Base-by-base conservation (phyloP, 2,329 filamentous ascomycete species). In the Aureobasidium musti region DNA sequence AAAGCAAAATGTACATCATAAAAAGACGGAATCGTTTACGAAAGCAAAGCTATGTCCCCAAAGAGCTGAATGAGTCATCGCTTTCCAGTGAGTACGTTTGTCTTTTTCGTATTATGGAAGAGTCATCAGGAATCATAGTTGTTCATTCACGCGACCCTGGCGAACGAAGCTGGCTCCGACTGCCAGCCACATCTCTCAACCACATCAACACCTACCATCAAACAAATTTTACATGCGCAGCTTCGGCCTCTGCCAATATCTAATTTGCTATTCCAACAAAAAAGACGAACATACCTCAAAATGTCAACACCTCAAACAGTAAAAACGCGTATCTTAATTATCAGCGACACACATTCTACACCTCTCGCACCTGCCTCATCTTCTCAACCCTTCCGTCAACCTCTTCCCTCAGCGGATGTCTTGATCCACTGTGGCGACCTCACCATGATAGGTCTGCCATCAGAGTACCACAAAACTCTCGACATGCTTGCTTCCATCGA, bases 401-500 rank as follows among this genome's bases (percentile, higher is more conserved):
- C 83, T 0, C 76, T 86, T 10, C 84, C 83, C 5, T 70, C 73
- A 56, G 79, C 81, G 41, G 81, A 87, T 71, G 78, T 87, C 26
- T 77, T 86, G 19, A 77, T 87, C 5, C 85, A 87, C 72, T 83
- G 83, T 67, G 86, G 86, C 61, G 86, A 88, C 74, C 75, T 88
- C 45, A 87, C 85, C 11, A 81, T 80, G 73, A 75, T 80, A 41
- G 84, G 85, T 5, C 75, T 76, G 13, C 66, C 79, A 13, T 49
- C 73, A 17, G 83, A 87, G 71, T 84, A 86, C 70, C 71, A 79
- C 35, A 68, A 71, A 13, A 80, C 81, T 2, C 71, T 86, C 17
- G 71, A 78, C 5, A 79, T 84, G 75, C 77, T 88, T 7, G 74
- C 76, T 14, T 70, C 71, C 0, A 80, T 84, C 41, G 76, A 83